These are phyloP conservation scores for Saussurea involucrata DNA, from an alignment of 129 eudicot species.

Conservation along the genomic window DNA sequence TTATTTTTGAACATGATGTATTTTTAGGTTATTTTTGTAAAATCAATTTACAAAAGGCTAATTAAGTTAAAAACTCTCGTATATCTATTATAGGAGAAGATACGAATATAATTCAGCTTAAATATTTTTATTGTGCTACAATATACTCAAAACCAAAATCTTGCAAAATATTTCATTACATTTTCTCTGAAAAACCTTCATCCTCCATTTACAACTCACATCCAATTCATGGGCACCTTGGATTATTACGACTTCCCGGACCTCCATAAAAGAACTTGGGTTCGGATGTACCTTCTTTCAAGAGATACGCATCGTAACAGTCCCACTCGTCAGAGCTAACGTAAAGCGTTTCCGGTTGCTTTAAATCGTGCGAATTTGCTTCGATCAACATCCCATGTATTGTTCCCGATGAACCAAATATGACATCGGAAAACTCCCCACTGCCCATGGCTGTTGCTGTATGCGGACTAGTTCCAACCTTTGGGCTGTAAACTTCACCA, in stretches of 20 bases:
- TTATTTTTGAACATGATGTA: too few species aligned
- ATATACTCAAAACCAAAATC: neutral
- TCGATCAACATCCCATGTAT: conserved; percentile 12
- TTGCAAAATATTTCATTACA: neutral
- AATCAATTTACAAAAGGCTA: too few species aligned
- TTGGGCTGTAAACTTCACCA: conserved; percentile 30
- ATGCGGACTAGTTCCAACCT: conserved; percentile 23
- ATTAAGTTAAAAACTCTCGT: too few species aligned
- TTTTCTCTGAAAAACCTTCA: neutral
- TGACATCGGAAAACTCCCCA: conserved; percentile 7
- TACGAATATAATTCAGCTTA: too few species aligned
- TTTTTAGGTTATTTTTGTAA: too few species aligned
- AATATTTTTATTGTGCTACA: too few species aligned
- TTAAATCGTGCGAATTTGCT: neutral
- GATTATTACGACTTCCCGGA: conserved; percentile 15
- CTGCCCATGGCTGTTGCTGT: conserved; percentile 20
- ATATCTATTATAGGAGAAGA: too few species aligned
- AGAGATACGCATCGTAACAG: conserved; percentile 22
- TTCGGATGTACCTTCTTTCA: neutral
- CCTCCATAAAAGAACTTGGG: conserved; percentile 18
- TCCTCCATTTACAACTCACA: neutral
- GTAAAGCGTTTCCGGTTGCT: neutral
- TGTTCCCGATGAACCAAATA: neutral
- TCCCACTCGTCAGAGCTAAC: conserved; percentile 20
- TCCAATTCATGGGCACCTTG: neutral